phyloP scores from a whole-genome alignment of 768 basidiomycete species.

The Favolaschia claudopus region DNA sequence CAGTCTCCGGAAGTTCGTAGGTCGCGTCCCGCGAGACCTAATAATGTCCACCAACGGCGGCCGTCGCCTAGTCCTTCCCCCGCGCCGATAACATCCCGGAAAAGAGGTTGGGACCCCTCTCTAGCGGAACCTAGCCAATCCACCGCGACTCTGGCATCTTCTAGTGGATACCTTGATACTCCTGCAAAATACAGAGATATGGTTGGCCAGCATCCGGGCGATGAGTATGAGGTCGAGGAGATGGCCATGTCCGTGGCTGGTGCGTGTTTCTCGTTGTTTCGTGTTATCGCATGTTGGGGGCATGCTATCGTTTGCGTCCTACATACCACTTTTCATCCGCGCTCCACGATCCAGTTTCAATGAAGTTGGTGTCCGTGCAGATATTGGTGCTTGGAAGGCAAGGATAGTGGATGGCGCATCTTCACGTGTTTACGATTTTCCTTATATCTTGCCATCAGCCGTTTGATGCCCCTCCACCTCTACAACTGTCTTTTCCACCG shows the following conservation, averaged over 20 bases:
- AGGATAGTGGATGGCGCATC: no score
- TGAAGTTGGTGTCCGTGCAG: no score
- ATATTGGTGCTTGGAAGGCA: no score
- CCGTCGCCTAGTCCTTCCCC: constrained; percentile 44
- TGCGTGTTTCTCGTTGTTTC: constrained; percentile 30
- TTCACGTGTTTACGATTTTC: constrained; percentile 19
- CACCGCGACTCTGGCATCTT: constrained; percentile 58
- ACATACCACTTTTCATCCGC: background rate
- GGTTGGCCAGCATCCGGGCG: constrained; percentile 43
- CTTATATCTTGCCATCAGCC: constrained; percentile 1
- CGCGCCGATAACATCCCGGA: constrained; percentile 54
- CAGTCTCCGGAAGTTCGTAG: constrained; percentile 34
- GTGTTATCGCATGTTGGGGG: constrained; percentile 10
- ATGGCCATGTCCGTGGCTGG: constrained; percentile 31
- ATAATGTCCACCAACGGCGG: constrained; percentile 30
- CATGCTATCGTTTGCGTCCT: constrained; percentile 6
- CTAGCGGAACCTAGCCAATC: constrained; percentile 63
- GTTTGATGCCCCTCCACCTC: constrained; percentile 15
- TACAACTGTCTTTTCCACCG: constrained; percentile 23
- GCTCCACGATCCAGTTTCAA: no score
- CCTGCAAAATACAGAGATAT: constrained; percentile 68
- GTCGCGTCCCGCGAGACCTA: constrained; percentile 30
- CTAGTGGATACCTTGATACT: constrained; percentile 73
- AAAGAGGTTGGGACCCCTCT: constrained; percentile 79
- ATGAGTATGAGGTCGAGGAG: constrained; percentile 38